Percentiles rank a stretch among this genome's conserved stretches.
These are phyloP conservation scores for Vicia villosa DNA, from an alignment of 306 rosid species.

Conservation along the genomic window DNA sequence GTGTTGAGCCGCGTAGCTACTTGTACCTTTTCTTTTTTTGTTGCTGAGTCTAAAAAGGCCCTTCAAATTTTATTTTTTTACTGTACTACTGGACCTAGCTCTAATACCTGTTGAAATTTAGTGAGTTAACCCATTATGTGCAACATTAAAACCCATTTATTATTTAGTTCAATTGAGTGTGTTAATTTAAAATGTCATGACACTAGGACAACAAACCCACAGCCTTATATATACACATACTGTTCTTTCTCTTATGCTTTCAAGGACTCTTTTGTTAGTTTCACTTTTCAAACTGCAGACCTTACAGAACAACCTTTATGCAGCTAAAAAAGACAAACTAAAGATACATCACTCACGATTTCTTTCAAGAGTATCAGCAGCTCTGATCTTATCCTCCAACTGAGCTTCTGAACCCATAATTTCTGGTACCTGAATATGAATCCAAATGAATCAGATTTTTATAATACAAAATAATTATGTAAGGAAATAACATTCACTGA, in stretches of 20 bases:
- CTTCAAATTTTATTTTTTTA: neutral
- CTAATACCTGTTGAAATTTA: neutral
- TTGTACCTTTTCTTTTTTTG: neutral
- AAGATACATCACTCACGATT: conserved; percentile 64
- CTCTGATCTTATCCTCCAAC: conserved; percentile 48
- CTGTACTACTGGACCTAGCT: neutral
- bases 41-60: neutral
- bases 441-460: conserved; percentile 19
- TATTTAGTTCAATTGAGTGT: neutral
- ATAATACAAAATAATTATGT: conserved; percentile 1
- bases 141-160: neutral
- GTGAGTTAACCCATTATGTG: neutral
- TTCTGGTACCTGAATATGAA: conserved; percentile 57
- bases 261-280: neutral
- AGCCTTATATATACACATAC: neutral
- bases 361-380: conserved; percentile 52
- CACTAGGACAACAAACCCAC: neutral
- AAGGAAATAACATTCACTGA: conserved; percentile 6
- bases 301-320: conserved; percentile 2
- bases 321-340: conserved; percentile 31
- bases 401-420: conserved; percentile 47
- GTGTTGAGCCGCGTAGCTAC: neutral
- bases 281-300: neutral
- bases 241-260: neutral
- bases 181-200: neutral